A percentile compares a stretch with the other conserved stretches of the same genome.
Conservation (phyloP, 2,329 filamentous ascomycete genomes). For the Thelonectria rubi region DNA sequence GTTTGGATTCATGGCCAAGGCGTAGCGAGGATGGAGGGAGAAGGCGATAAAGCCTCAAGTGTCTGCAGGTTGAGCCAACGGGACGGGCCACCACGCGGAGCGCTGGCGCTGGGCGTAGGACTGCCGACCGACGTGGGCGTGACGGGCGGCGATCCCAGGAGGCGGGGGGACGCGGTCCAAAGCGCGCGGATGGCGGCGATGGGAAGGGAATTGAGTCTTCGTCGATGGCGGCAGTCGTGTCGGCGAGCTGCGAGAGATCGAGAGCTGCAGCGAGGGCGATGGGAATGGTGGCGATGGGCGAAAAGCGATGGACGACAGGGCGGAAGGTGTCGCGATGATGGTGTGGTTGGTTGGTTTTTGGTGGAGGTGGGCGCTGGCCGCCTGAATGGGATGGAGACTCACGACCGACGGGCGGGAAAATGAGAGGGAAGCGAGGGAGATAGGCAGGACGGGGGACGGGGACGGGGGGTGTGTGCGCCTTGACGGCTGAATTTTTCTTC, state of each 20-base stretch:
- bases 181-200: slow-evolving; percentile 38
- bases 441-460: slow-evolving; percentile 19
- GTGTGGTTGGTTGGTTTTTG: slow-evolving; percentile 29
- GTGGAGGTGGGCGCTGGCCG: slow-evolving; percentile 29
- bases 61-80: slow-evolving; percentile 46
- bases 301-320: slow-evolving; percentile 23
- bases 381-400: slow-evolving; percentile 26
- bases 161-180: slow-evolving; percentile 42
- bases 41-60: slow-evolving; percentile 36
- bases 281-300: slow-evolving; percentile 16
- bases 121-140: slow-evolving; percentile 47
- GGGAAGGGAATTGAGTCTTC: slow-evolving; percentile 30
- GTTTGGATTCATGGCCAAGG: slow-evolving; percentile 66
- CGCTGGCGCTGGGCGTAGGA: slow-evolving; percentile 39
- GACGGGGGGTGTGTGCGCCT: slow-evolving; percentile 20
- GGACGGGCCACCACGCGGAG: slow-evolving; percentile 47
- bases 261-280: slow-evolving; percentile 13
- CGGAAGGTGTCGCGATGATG: slow-evolving; percentile 28
- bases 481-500: slow-evolving; percentile 19
- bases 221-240: slow-evolving; percentile 15
- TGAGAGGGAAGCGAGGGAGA: slow-evolving; percentile 26
- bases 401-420: slow-evolving; percentile 25
- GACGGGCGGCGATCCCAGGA: slow-evolving; percentile 43
- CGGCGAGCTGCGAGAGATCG: slow-evolving; percentile 2
- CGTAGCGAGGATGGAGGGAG: slow-evolving; percentile 32